Evolutionary conservation across 176 grass and related monocot genomes (phyloP), one percentile per base, ranked within the genome.

Genomic region (Oryza coarctata): DNA sequence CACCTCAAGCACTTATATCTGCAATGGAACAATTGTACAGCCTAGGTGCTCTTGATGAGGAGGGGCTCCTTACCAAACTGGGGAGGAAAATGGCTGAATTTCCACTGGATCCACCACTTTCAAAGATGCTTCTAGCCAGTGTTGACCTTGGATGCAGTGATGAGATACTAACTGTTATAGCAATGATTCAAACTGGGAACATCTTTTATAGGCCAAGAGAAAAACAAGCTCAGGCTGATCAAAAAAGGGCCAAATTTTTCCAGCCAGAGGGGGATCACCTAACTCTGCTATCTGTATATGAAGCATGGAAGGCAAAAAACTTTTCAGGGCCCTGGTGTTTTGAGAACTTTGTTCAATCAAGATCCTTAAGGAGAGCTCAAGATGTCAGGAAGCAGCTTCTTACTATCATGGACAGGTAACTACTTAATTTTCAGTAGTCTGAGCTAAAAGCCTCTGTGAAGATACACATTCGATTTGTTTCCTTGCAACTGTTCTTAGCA

Each of bases 11-110:
- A 43, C 90, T 97, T 23, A 94, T 97, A 50, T 97, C 86, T 57
- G 88, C 95, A 14, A 97, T 94, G 92, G 95, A 97, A 83, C 95
- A 97, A 58, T 35, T 97, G 22, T 97, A 94, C 74, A 94, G 92
- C 74, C 92, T 97, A 67, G 95, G 95, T 58, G 92, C 92, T 25
- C 68, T 97, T 32, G 95, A 94, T 86, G 95, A 97, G 82, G 94
- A 97, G 38, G 95, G 92, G 12, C 90, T 97, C 43, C 80, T 97
- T 34, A 97, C 95, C 14, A 97, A 94, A 86, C 85, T 94, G 44
- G 95, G 92, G 52, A 90, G 92, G 83, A 97, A 97, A 81, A 97
- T 97, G 95, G 92, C 95, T 41, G 95, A 97, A 82, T 97, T 97
- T 87, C 95, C 95, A 35, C 70, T 94, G 63, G 95, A 98, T 13